These are phyloP conservation scores for Aspergillus caelatus DNA, from an alignment of 2,329 filamentous ascomycete genomes.

Conservation along the genomic window DNA sequence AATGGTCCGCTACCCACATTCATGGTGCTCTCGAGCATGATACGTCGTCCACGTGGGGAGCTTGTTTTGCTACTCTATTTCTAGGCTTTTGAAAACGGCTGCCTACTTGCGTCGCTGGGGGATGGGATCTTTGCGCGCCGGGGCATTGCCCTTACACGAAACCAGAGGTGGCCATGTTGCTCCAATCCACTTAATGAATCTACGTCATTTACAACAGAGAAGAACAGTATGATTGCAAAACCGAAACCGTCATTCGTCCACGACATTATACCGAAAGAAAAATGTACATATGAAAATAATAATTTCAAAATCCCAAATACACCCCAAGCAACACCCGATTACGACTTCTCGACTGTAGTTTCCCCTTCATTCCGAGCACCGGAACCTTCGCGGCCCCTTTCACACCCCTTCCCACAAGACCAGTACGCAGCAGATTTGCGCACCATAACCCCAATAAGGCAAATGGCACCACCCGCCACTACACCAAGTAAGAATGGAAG, in stretches of 20 bases:
- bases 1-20: not conserved
- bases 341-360: not conserved
- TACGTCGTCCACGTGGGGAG: not conserved
- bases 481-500: not conserved
- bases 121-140: no score
- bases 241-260: no score
- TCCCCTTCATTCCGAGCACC: not conserved
- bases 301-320: no score
- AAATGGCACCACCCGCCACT: not conserved
- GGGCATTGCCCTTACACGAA: no score
- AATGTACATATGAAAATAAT: no score
- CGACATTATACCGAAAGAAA: no score
- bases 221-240: no score
- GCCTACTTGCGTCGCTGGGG: not conserved
- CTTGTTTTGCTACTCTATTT: not conserved
- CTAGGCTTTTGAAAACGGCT: not conserved
- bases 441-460: not conserved
- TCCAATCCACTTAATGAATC: no score
- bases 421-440: not conserved
- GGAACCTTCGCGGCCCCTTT: not conserved
- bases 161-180: no score
- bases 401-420: not conserved
- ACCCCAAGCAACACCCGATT: no score
- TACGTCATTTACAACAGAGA: no score
- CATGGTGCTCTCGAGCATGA: not conserved